Evolutionary conservation across 2,329 filamentous ascomycete genomes (phyloP).

Genomic region (Fusarium sterilihyphosum): DNA sequence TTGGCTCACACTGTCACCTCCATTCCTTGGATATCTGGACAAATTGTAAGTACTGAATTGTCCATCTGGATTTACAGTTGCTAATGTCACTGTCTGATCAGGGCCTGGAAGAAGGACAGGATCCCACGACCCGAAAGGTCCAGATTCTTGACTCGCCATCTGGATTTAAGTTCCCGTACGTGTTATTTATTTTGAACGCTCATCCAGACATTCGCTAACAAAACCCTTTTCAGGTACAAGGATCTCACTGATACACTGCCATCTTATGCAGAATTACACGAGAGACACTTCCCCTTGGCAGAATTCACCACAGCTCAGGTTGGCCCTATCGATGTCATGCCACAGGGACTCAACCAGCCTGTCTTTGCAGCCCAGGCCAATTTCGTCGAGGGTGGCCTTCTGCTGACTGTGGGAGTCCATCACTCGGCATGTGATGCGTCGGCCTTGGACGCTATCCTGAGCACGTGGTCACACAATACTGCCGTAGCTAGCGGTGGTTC

Average conservation of each 20-base stretch:
- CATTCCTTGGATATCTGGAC: background rate
- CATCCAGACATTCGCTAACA: background rate
- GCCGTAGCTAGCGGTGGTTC: background rate
- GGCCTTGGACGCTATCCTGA: background rate
- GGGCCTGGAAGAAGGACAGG: background rate
- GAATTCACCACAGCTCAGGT: background rate
- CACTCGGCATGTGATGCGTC: background rate
- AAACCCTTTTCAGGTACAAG: background rate
- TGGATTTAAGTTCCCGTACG: background rate
- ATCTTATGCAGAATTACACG: background rate
- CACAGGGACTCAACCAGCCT: background rate
- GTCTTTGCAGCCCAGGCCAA: background rate
- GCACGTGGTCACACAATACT: background rate
- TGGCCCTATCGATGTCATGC: background rate
- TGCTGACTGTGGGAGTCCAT: background rate
- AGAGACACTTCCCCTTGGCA: background rate
- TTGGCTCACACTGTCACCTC: background rate
- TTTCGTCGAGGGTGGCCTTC: background rate
- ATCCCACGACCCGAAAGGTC: background rate
- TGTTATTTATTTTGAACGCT: fast-evolving
- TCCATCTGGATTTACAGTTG: fast-evolving
- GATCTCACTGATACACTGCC: background rate
- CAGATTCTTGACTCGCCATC: background rate
- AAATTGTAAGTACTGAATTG: background rate
- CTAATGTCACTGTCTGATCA: background rate